Evolutionary conservation across 768 basidiomycete species (phyloP), one percentile per base, ranked within the genome.

Genomic region (Termitomyces sp.): DNA sequence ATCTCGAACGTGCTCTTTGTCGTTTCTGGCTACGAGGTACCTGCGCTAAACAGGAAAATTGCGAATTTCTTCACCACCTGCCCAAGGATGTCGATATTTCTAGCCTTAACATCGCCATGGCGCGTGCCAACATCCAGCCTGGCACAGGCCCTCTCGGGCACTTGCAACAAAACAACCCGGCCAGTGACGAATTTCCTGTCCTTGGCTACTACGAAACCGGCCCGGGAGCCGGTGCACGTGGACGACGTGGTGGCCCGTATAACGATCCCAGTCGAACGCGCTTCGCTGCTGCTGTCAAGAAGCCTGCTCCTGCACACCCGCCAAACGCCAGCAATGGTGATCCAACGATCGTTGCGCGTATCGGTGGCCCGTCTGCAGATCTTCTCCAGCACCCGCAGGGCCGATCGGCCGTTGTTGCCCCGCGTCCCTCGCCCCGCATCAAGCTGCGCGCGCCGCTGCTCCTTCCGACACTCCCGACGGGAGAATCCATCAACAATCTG

Each of bases 11-110:
- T 42, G 95, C 95, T 1, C 70, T 98, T 21, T 94, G 91, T 73
- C 88, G 97, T 37, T 99, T 99, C 76, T 99, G 97, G 97, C 80
- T 99, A 31, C 84, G 95, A 50, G 96, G 96, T 5, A 94, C 94
- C 45, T 99, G 97, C 67, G 92, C 95, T 31, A 99, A 99, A 70
- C 91, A 94, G 54, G 94, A 96, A 56, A 84, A 81, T 61, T 98
- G 95, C 82, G 97, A 98, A 73, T 98, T 98, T 72, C 72, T 97
- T 67, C 95, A 97, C 67, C 90, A 91, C 68, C 75, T 95, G 5
- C 93, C 92, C 6, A 86, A 89, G 62, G 88, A 94, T 61, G 86
- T 89, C 41, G 94, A 97, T 66, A 79, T 93, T 38, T 70, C 84
- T 43, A 78, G 81, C 56, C 75, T 94, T 54, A 84, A 82, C 58